phyloP scores from a whole-genome alignment of 805 yeast genomes.

The Lachancea quebecensis region DNA sequence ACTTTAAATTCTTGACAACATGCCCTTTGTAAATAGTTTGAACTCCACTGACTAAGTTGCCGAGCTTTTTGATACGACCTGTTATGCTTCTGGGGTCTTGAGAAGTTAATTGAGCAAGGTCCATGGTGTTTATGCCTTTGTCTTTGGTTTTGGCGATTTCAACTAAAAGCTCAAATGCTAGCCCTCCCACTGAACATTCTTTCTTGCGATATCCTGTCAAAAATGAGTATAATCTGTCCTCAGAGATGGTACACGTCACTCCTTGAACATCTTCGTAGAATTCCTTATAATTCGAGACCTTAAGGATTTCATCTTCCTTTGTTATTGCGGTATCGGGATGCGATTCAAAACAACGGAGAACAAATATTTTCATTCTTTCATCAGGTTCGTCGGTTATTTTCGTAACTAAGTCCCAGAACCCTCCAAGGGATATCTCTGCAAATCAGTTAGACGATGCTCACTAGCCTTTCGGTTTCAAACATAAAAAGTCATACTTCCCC shows the following conservation, averaged over 20 bases:
- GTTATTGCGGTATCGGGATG: constrained; percentile 11
- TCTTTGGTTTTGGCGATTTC: constrained; percentile 53
- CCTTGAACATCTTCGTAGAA: neutral
- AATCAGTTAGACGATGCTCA: no score
- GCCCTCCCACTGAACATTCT: constrained; percentile 47
- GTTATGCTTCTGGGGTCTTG: constrained; percentile 72
- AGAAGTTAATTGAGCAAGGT: constrained; percentile 47
- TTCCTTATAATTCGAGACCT: neutral
- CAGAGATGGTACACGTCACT: constrained; percentile 35
- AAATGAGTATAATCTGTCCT: constrained; percentile 50
- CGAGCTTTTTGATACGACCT: constrained; percentile 49
- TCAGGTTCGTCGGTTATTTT: constrained; percentile 7
- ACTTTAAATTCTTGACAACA: constrained; percentile 48
- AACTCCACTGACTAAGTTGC: constrained; percentile 41
- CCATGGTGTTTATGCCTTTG: constrained; percentile 53
- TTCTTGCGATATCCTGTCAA: constrained; percentile 50
- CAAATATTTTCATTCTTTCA: constrained; percentile 15
- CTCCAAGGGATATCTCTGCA: constrained; percentile 11
- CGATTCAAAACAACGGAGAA: constrained; percentile 15
- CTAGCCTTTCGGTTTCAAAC: neutral
- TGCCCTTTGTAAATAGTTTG: constrained; percentile 39
- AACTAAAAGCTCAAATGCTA: constrained; percentile 47
- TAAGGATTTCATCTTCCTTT: neutral
- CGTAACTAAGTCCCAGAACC: constrained; percentile 16
- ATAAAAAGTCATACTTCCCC: constrained; percentile 21